These are phyloP conservation scores for Phalaenopsis equestris DNA, from an alignment of 106 monocot species.

Conservation along the genomic window DNA sequence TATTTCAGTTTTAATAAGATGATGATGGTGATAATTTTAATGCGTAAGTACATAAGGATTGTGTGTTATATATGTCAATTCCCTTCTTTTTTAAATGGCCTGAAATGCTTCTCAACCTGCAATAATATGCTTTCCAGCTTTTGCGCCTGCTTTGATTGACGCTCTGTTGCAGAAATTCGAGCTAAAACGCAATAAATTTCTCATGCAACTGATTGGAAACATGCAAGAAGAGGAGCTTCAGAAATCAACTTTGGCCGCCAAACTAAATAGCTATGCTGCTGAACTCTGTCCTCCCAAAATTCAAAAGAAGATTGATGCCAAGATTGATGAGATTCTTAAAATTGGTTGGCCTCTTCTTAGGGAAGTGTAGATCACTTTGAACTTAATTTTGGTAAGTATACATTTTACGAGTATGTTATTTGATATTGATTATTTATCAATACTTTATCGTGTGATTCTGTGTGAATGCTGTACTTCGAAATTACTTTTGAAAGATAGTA, in stretches of 20 bases:
- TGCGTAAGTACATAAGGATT: too few species aligned
- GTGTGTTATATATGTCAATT: too few species aligned
- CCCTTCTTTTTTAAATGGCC: not conserved
- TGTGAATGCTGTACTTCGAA: too few species aligned
- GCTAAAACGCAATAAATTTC: slow-evolving; percentile 59
- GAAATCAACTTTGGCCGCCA: slow-evolving; percentile 54
- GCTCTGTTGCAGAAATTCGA: slow-evolving; percentile 74
- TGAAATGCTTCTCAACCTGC: not conserved
- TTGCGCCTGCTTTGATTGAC: too few species aligned
- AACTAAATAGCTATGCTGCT: slow-evolving; percentile 71
- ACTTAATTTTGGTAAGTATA: not conserved
- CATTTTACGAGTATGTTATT: too few species aligned
- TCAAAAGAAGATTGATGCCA: slow-evolving; percentile 61
- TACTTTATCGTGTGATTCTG: too few species aligned
- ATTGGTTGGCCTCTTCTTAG: slow-evolving; percentile 72
- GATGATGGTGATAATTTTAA: too few species aligned
- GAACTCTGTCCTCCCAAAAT: slow-evolving; percentile 63
- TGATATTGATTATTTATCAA: too few species aligned
- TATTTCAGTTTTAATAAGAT: too few species aligned
- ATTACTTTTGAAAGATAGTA: too few species aligned
- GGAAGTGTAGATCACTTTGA: slow-evolving; percentile 30
- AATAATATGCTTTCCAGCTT: not conserved
- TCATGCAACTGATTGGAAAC: slow-evolving; percentile 83
- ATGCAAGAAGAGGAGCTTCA: slow-evolving; percentile 65
- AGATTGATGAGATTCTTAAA: slow-evolving; percentile 59